Evolutionary conservation across 1,284 basidiomycete genomes (phyloP).

Genomic region (Cryptococcus floricola): DNA sequence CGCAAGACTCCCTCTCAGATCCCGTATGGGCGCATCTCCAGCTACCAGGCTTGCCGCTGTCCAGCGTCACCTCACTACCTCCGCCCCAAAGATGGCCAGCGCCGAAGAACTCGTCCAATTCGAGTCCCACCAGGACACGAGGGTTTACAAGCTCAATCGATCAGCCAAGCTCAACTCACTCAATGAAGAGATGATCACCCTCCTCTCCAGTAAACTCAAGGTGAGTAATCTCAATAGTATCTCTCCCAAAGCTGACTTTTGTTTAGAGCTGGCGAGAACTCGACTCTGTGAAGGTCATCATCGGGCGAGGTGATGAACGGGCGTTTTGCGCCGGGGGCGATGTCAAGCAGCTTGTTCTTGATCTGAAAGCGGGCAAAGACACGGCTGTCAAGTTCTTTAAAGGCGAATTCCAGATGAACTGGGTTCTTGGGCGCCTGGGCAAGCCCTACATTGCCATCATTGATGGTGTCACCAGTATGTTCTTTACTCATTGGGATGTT

Average conservation of each 20-base stretch:
- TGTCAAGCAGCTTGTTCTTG: slow-evolving; percentile 54
- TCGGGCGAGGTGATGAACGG: slow-evolving; percentile 70
- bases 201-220: slow-evolving; percentile 57
- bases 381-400: slow-evolving; percentile 68
- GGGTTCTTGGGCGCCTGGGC: slow-evolving; percentile 68
- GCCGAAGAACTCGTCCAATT: slow-evolving; percentile 24
- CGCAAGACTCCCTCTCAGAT: not conserved
- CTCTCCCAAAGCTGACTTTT: not conserved
- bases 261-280: slow-evolving; percentile 73
- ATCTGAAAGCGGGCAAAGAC: slow-evolving; percentile 57
- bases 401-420: slow-evolving; percentile 90
- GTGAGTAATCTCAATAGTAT: slow-evolving; percentile 17
- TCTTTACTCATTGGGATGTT: not conserved
- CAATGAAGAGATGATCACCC: slow-evolving; percentile 73
- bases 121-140: slow-evolving; percentile 23
- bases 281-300: slow-evolving; percentile 68
- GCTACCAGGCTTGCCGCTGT: slow-evolving; percentile 25
- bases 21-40: not conserved
- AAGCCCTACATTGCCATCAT: slow-evolving; percentile 88
- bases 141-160: slow-evolving; percentile 55
- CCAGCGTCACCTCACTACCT: slow-evolving; percentile 28
- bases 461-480: slow-evolving; percentile 85
- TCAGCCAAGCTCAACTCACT: slow-evolving; percentile 82
- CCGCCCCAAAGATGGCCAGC: slow-evolving; percentile 8
- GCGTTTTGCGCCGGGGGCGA: slow-evolving; percentile 96